Base-by-base conservation (phyloP, 345 rosid species). In the Sonneratia caseolaris region DNA sequence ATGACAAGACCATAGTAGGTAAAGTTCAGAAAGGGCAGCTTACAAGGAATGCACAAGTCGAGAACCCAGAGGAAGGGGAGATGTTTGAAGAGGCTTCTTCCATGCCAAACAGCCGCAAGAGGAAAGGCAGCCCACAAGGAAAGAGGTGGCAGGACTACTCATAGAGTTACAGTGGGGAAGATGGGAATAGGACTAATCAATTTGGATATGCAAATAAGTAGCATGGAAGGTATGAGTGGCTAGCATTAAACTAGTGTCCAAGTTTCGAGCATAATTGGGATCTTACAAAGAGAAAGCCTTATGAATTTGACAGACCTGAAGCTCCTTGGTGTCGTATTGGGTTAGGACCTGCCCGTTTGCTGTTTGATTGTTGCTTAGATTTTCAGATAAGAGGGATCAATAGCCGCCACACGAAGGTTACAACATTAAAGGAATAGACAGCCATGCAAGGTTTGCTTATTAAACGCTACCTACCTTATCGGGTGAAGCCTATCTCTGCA, bases 121-220 rank as follows among this genome's bases (percentile, higher is more conserved):
- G 89, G 73, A 92, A 87, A 82, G 91, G 78, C 68, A 92, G 90
- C 78, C 86, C 90, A 14, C 47, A 75, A 12, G 91, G 86, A 75
- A 90, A 83, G 77, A 87, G 84, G 82, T 82, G 81, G 42, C 89
- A 81, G 10, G 85, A 80, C 36, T 73, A 80, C 47, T 3, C 64
- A 42, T 53, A 70, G 37, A 66, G 40, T 55, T 10, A 27, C n/a
- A 57, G 55, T 65, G 78, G 74, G 47, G 64, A 76, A 64, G 79
- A 76, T 16, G 71, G 78, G 16, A 74, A 76, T 43, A 76, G 70
- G 70, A 40, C 56, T 48, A 66, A 73, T 21, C 69, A 70, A 15
- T 11, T 55, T 66, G 77, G 73, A 7, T 53, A 75, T 64, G 73
- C 69, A 53, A 74, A 71, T 2, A 68, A 79, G 75, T 88, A 83